Conservation (phyloP, 2,329 filamentous ascomycete genomes). For the Aspergillus cejpii region DNA sequence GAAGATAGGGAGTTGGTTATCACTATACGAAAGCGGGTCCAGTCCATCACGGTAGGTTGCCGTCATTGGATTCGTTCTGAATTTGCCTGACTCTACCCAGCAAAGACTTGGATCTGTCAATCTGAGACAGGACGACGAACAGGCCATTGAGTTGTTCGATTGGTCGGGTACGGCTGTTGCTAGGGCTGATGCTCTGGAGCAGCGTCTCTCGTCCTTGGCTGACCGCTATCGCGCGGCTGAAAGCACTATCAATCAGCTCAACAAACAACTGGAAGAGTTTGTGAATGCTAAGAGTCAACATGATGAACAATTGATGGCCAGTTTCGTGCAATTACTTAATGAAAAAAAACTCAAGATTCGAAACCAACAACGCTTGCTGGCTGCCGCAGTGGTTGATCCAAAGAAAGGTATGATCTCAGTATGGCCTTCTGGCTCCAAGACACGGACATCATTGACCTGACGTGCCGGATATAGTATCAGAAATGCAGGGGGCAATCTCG, state of each 20-base stretch:
- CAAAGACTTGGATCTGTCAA: slow-evolving; percentile 51
- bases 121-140: slow-evolving; percentile 48
- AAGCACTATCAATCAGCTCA: slow-evolving; percentile 46
- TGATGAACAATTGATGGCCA: slow-evolving; percentile 52
- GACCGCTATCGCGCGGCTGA: slow-evolving; percentile 42
- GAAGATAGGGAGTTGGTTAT: slow-evolving; percentile 35
- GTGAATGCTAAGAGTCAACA: slow-evolving; percentile 51
- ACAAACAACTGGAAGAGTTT: slow-evolving; percentile 52
- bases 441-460: neutral
- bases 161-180: slow-evolving; percentile 49
- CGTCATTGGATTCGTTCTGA: neutral
- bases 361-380: slow-evolving; percentile 53
- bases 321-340: slow-evolving; percentile 54
- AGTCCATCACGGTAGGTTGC: slow-evolving; percentile 45
- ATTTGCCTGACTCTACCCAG: slow-evolving; percentile 24
- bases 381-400: slow-evolving; percentile 43
- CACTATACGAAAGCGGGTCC: slow-evolving; percentile 39
- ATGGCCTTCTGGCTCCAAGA: neutral
- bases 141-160: slow-evolving; percentile 51
- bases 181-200: slow-evolving; percentile 39
- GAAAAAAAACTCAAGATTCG: slow-evolving; percentile 60
- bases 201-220: slow-evolving; percentile 39
- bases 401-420: slow-evolving; percentile 26
- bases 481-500: slow-evolving; percentile 19
- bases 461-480: slow-evolving; percentile 18